Evolutionary conservation across 345 rosid species (phyloP), one percentile per base, ranked within the genome.

Genomic region (Boechera stricta): DNA sequence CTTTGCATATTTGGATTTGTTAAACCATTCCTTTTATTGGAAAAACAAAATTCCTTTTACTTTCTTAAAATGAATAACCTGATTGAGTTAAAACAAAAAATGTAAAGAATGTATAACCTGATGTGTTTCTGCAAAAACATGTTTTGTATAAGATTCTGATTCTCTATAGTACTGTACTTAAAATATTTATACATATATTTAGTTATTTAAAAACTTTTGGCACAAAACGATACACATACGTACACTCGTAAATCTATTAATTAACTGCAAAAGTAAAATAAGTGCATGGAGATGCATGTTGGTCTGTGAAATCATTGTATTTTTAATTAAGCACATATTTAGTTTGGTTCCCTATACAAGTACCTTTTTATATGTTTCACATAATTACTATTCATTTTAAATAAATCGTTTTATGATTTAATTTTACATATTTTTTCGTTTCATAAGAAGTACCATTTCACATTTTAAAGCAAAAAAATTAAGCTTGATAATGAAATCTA

Each of bases 251-350:
- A 63, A 16, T 61, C 32, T 21, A 51, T 54, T 16, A 7, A 39
- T 38, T 62, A 11, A 16, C 49, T 62, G 66, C 32, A 10, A 62
- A 21, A 62, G 49, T 62, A 62, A 39, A 41, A 33, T 61, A 63
- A 62, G 32, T 62, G 49, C 67, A 61, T 62, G 33, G 49, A 62
- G 49, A 58, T 58, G 42, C 42, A 58, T 58, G 42, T 58, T 58
- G 62, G 39, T 57, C 39, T 29, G 8, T 21, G 24, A 21, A 21
- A 21, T 21, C 24, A 21, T 21, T 21, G 24, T 21, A 21, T 21
- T 21, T 31, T 52, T 45, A 45, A 42, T 12, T 42, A 12, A 42
- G 6, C 48, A 42, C 48, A 42, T 42, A 6, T 11, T 12, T 4
- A 42, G 48, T 42, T 42, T 11, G 5, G 48, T 42, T 42, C 48